Conservation (phyloP, 495 filamentous ascomycete species). For the Lepidopterella palustris region DNA sequence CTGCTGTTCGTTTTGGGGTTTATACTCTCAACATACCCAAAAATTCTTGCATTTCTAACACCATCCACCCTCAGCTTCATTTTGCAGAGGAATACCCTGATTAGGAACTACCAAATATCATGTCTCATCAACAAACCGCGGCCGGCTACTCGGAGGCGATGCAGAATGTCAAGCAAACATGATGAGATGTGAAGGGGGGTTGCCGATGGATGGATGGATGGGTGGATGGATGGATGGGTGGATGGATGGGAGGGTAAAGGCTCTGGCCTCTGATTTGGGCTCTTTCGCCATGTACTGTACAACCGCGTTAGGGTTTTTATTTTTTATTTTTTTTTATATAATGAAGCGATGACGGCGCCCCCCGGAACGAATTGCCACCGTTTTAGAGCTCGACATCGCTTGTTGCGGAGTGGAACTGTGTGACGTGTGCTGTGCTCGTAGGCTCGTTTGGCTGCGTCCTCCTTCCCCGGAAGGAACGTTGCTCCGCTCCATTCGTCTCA, state of each 20-base stretch:
- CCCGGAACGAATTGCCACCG: background rate
- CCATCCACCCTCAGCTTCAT: no score
- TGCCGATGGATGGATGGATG: background rate
- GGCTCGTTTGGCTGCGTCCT: background rate
- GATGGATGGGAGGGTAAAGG: no score
- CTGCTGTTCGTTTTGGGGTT: background rate
- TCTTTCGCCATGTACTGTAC: background rate
- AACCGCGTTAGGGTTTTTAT: background rate
- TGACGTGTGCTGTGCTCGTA: no score
- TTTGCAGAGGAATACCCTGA: background rate
- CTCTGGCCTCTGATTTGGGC: no score
- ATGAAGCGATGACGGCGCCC: background rate
- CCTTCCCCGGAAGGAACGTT: no score
- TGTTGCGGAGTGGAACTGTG: background rate
- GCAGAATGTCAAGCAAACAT: slow-evolving; percentile 8
- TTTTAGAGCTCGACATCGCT: background rate
- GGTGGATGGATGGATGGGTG: background rate
- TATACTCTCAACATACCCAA: background rate
- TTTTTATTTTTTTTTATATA: no score
- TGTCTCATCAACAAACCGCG: background rate
- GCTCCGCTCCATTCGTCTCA: no score
- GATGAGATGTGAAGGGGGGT: background rate
- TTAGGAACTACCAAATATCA: background rate
- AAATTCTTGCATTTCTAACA: background rate
- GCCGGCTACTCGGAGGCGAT: slow-evolving; percentile 4